These are phyloP conservation scores for Imleria badia DNA, from an alignment of 768 basidiomycete genomes.

Conservation along the genomic window DNA sequence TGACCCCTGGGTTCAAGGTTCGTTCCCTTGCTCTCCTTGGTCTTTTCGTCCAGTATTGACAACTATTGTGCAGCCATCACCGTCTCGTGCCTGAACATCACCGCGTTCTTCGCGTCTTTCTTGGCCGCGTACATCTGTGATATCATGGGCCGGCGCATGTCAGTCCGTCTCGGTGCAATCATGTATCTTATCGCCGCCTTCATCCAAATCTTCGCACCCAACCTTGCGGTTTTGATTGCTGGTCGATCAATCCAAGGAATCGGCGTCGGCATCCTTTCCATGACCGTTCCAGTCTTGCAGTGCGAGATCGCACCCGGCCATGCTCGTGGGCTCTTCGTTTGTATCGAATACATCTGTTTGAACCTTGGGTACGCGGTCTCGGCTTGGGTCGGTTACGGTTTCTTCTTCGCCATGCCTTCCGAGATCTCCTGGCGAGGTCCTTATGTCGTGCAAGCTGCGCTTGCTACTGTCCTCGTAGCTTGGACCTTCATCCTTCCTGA, in stretches of 20 bases:
- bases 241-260: slow-evolving; percentile 49
- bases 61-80: slow-evolving; percentile 40
- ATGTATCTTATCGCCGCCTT: slow-evolving; percentile 50
- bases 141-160: slow-evolving; percentile 48
- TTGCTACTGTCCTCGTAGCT: slow-evolving; percentile 45
- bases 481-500: slow-evolving; percentile 53
- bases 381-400: slow-evolving; percentile 50
- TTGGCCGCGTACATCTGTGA: slow-evolving; percentile 51
- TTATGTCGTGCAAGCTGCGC: slow-evolving; percentile 51
- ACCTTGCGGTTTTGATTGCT: slow-evolving; percentile 38
- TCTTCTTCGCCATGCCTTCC: slow-evolving; percentile 45
- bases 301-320: slow-evolving; percentile 48
- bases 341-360: slow-evolving; percentile 53
- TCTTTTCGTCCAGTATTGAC: not conserved
- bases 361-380: slow-evolving; percentile 50
- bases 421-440: slow-evolving; percentile 58
- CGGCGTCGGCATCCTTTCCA: slow-evolving; percentile 50
- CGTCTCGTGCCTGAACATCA: slow-evolving; percentile 49
- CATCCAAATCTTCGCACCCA: slow-evolving; percentile 50
- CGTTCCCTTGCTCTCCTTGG: slow-evolving; percentile 1
- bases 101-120: slow-evolving; percentile 47
- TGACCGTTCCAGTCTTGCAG: slow-evolving; percentile 51
- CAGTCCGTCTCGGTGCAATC: slow-evolving; percentile 49
- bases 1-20: slow-evolving; percentile 47
- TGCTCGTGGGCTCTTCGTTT: slow-evolving; percentile 52